Percentiles rank a stretch among this genome's conserved stretches.
Evolutionary conservation across 139 green algal species (phyloP).

Genomic region (Eudorina sp.): DNA sequence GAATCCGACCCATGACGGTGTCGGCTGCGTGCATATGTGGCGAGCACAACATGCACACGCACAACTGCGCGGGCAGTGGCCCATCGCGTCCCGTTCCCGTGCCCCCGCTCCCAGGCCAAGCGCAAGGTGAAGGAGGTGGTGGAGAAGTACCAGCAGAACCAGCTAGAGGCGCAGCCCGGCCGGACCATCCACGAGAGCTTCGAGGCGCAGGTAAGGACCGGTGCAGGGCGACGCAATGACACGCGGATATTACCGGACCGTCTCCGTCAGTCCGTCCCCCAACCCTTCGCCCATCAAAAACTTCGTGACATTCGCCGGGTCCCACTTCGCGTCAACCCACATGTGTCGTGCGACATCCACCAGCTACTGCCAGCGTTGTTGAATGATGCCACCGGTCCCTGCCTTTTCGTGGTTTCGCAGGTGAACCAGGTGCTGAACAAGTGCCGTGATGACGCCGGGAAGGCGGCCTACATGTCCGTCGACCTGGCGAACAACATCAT

Average conservation of each 20-base stretch:
- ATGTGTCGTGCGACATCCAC: too few relatives aligned
- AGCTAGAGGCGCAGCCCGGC: constrained; percentile 94
- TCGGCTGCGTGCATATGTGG: too few relatives aligned
- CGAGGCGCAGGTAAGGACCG: constrained; percentile 51
- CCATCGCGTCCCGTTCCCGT: too few relatives aligned
- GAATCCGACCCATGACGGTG: too few relatives aligned
- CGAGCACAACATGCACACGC: too few relatives aligned
- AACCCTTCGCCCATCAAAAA: too few relatives aligned
- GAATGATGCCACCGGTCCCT: not conserved
- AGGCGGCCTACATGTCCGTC: constrained; percentile 89
- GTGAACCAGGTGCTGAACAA: constrained; percentile 51
- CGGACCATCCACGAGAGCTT: constrained; percentile 91
- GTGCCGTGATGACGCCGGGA: constrained; percentile 87
- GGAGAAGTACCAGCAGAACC: constrained; percentile 84
- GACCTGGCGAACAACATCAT: constrained; percentile 98
- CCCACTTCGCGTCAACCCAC: too few relatives aligned
- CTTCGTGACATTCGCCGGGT: too few relatives aligned
- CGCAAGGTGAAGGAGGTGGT: constrained; percentile 90
- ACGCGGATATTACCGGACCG: too few relatives aligned
- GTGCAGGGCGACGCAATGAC: too few relatives aligned
- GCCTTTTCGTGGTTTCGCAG: not conserved
- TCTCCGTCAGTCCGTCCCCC: too few relatives aligned
- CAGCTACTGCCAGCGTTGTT: not conserved
- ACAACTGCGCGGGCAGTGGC: too few relatives aligned
- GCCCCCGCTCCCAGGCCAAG: constrained; percentile 77